These are phyloP conservation scores for Herpetospermum pedunculosum DNA, from an alignment of 306 rosid genomes.

Conservation along the genomic window DNA sequence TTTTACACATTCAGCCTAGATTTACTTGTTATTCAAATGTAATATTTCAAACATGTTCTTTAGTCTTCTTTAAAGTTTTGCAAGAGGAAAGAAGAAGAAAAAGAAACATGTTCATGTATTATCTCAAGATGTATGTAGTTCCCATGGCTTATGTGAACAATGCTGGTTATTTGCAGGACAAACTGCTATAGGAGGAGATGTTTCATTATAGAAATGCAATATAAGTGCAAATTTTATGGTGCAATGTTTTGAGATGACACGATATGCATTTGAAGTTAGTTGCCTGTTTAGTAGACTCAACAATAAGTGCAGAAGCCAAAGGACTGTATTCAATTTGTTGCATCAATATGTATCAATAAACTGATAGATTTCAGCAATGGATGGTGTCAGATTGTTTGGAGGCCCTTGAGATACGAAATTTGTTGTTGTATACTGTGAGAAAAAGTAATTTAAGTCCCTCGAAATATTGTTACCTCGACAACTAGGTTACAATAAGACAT, in stretches of 20 bases:
- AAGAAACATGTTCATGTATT: background rate
- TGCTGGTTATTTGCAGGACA: background rate
- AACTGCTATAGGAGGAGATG: background rate
- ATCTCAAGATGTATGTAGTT: background rate
- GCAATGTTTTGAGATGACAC: background rate
- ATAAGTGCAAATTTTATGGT: background rate
- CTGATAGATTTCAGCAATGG: background rate
- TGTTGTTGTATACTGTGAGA: background rate
- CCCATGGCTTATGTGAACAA: background rate
- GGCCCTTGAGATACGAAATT: background rate
- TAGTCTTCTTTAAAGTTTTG: too few species aligned
- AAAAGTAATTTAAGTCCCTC: too few species aligned
- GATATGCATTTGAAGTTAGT: background rate
- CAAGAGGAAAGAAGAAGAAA: background rate
- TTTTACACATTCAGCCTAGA: too few species aligned
- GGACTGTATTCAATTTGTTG: background rate
- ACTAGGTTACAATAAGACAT: too few species aligned
- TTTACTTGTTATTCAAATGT: too few species aligned
- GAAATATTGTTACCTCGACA: too few species aligned
- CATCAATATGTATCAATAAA: background rate
- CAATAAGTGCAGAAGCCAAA: background rate
- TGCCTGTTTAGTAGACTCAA: background rate
- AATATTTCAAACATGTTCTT: too few species aligned
- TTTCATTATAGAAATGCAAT: background rate
- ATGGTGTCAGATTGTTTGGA: background rate